Evolutionary conservation across 139 green algal genomes (phyloP).

Genomic region (Coccomyxa sp.): DNA sequence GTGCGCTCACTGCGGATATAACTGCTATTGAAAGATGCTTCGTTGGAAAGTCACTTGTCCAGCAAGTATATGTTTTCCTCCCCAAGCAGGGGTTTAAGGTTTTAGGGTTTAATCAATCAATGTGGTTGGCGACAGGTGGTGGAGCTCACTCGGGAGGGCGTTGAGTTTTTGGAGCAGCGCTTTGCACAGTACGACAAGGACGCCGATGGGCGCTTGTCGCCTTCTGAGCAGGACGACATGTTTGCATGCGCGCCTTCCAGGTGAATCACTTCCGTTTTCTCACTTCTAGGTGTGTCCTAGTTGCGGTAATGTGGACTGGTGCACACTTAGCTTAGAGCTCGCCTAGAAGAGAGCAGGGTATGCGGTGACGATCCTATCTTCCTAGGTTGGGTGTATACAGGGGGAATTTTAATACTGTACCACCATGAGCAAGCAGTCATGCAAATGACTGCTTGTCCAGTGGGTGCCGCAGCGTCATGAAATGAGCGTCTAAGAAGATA

Average conservation of each 20-base stretch:
- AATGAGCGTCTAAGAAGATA: no score
- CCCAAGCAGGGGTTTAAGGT: not conserved
- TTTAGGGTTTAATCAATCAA: not conserved
- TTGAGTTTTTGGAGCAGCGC: constrained; percentile 47
- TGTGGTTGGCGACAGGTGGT: constrained; percentile 33
- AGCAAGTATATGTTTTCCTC: not conserved
- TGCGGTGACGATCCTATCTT: no score
- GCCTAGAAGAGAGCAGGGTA: not conserved
- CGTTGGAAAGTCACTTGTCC: no score
- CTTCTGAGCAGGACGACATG: constrained; percentile 43
- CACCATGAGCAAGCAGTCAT: no score
- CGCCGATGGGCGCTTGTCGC: constrained; percentile 45
- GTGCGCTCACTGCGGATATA: no score
- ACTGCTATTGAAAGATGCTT: no score
- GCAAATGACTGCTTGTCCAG: no score
- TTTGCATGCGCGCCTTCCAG: constrained; percentile 50
- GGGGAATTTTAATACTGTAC: no score
- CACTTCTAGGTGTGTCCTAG: not conserved
- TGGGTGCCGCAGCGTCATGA: no score
- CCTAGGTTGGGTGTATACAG: no score
- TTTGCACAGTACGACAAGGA: constrained; percentile 55
- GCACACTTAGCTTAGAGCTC: not conserved
- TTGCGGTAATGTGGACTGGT: not conserved
- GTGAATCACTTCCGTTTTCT: not conserved
- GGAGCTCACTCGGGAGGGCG: constrained; percentile 49